These are phyloP conservation scores for Wickerhamomyces pijperi DNA, from an alignment of 805 yeast species.

Conservation along the genomic window DNA sequence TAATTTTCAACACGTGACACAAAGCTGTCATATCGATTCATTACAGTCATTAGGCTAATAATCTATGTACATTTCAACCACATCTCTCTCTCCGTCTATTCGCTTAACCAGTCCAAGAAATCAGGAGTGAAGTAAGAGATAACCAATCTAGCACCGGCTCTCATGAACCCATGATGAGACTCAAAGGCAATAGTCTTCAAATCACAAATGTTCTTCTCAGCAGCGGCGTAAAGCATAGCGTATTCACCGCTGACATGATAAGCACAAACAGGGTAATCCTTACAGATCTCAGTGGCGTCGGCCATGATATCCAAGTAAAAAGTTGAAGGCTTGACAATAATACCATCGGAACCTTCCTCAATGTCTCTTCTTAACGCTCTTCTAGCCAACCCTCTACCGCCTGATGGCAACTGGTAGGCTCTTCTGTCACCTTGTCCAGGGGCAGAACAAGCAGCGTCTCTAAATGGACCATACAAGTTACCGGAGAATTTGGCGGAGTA, in stretches of 20 bases:
- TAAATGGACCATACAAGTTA: slow-evolving; percentile 86
- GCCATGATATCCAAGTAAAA: slow-evolving; percentile 85
- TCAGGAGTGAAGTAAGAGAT: slow-evolving; percentile 94
- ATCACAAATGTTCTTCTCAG: slow-evolving; percentile 88
- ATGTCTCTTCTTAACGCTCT: slow-evolving; percentile 82
- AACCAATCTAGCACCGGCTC: slow-evolving; percentile 92
- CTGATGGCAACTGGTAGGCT: slow-evolving; percentile 87
- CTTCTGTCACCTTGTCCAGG: slow-evolving; percentile 89
- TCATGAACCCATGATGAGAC: slow-evolving; percentile 77
- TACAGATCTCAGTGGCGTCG: slow-evolving; percentile 76
- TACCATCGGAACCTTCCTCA: slow-evolving; percentile 89
- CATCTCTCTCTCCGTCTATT: slow-evolving; percentile 5
- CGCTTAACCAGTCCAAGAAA: slow-evolving; percentile 81
- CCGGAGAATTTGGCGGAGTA: slow-evolving; percentile 94
- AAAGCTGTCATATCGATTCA: too few species aligned
- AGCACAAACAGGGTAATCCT: slow-evolving; percentile 82
- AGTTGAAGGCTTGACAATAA: slow-evolving; percentile 92
- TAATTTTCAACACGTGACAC: too few species aligned
- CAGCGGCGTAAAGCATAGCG: slow-evolving; percentile 97
- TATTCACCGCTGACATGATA: slow-evolving; percentile 97
- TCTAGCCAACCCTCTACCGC: slow-evolving; percentile 88
- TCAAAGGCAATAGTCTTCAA: slow-evolving; percentile 71
- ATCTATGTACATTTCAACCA: too few species aligned
- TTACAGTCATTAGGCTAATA: too few species aligned
- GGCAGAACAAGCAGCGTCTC: slow-evolving; percentile 92